Percentiles rank a stretch among this genome's conserved stretches.
Conservation (phyloP, 2,329 filamentous ascomycete species). For the Botrytis tulipae region DNA sequence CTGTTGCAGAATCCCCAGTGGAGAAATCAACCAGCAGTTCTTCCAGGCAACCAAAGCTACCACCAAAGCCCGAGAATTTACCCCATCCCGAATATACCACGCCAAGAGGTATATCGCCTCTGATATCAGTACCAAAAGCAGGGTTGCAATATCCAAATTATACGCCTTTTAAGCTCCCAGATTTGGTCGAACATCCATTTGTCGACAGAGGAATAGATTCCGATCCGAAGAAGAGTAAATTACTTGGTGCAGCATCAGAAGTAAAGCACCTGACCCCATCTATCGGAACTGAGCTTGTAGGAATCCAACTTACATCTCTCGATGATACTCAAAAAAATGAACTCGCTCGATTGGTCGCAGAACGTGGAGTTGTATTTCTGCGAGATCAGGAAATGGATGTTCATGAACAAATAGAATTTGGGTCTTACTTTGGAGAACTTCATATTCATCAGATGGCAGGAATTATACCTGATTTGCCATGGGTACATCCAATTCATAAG, state of each 20-base stretch:
- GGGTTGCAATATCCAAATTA: slow-evolving; percentile 20
- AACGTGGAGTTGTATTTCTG: slow-evolving; percentile 51
- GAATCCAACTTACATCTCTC: slow-evolving; percentile 66
- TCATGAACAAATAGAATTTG: slow-evolving; percentile 44
- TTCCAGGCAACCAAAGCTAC: neutral
- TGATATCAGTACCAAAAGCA: slow-evolving; percentile 14
- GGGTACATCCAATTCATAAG: slow-evolving; percentile 21
- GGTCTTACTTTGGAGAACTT: slow-evolving; percentile 46
- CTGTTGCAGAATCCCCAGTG: neutral
- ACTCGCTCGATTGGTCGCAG: slow-evolving; percentile 68
- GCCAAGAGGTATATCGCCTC: slow-evolving; percentile 14
- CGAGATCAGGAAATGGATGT: slow-evolving; percentile 47
- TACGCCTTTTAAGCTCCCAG: slow-evolving; percentile 19
- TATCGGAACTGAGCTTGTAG: slow-evolving; percentile 67
- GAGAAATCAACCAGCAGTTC: neutral
- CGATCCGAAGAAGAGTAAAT: slow-evolving; percentile 44
- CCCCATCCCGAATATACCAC: slow-evolving; percentile 16
- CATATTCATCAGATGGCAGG: slow-evolving; percentile 20
- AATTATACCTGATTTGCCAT: slow-evolving; percentile 20
- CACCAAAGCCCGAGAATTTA: slow-evolving; percentile 17
- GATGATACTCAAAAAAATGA: slow-evolving; percentile 69
- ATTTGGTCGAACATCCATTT: slow-evolving; percentile 17
- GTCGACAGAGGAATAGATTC: slow-evolving; percentile 17
- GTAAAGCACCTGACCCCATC: slow-evolving; percentile 53
- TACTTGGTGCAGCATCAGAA: slow-evolving; percentile 37